A percentile compares a stretch with the other conserved stretches of the same genome.
phyloP scores from a whole-genome alignment of 106 monocot genomes.

The Agapanthus africanus region DNA sequence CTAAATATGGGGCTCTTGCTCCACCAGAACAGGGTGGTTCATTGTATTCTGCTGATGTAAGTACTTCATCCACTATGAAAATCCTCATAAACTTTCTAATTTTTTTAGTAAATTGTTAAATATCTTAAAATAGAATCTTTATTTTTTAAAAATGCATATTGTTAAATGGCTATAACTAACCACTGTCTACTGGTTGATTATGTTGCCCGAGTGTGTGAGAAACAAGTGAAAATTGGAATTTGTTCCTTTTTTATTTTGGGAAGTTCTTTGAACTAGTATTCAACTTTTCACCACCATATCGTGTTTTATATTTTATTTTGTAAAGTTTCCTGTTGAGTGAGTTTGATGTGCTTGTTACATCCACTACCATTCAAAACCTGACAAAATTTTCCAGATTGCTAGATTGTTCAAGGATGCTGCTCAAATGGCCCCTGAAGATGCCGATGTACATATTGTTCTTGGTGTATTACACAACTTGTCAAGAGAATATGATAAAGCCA shows the following conservation, averaged over 20 bases:
- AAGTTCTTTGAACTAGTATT: no score
- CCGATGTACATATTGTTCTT: conserved; percentile 93
- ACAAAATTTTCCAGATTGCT: conserved; percentile 44
- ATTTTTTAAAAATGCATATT: no score
- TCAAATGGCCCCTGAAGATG: conserved; percentile 91
- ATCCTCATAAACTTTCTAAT: not conserved
- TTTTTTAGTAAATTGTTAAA: not conserved
- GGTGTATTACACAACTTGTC: conserved; percentile 92
- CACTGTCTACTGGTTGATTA: no score
- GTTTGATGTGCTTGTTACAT: no score
- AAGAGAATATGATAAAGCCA: conserved; percentile 95
- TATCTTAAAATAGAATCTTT: not conserved
- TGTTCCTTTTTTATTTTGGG: no score
- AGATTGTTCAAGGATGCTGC: conserved; percentile 89
- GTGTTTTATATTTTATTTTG: no score
- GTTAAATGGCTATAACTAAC: no score
- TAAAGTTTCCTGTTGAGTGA: no score
- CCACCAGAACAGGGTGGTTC: conserved; percentile 40
- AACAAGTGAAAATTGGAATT: no score
- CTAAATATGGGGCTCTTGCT: conserved; percentile 76
- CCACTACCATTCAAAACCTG: not conserved
- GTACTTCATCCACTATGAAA: conserved; percentile 17
- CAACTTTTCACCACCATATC: no score
- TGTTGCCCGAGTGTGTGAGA: no score
- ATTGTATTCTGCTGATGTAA: conserved; percentile 85